Percentiles rank a stretch among this genome's conserved stretches.
Evolutionary conservation across 1,139 yeast genomes (phyloP).

Genomic region (Saccharomycopsis crataegensis): DNA sequence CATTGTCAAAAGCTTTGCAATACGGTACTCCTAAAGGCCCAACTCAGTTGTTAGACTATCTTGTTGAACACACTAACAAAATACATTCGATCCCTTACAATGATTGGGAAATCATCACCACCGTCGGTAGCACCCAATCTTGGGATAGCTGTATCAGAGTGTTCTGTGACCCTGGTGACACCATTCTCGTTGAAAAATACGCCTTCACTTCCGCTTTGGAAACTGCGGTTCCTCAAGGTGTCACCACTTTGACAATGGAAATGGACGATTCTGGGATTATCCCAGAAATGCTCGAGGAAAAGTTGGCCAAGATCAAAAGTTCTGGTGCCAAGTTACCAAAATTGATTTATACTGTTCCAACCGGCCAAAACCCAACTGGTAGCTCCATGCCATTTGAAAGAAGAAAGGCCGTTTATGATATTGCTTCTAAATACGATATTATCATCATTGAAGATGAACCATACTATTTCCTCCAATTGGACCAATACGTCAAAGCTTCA

Average conservation of each 20-base stretch:
- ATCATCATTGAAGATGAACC: conserved; percentile 91
- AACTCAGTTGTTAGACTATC: conserved; percentile 54
- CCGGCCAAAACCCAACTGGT: conserved; percentile 97
- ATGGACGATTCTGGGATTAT: conserved; percentile 77
- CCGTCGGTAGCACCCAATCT: conserved; percentile 80
- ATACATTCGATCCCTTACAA: conserved; percentile 54
- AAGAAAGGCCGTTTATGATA: conserved; percentile 59
- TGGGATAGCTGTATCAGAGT: conserved; percentile 85
- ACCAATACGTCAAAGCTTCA: conserved; percentile 39
- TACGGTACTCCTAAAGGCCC: conserved; percentile 84
- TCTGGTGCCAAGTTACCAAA: conserved; percentile 47
- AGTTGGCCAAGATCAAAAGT: neutral
- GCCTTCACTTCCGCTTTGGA: conserved; percentile 81
- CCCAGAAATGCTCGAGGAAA: conserved; percentile 56
- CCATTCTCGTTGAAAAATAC: conserved; percentile 74
- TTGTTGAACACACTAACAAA: conserved; percentile 68
- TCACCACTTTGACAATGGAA: conserved; percentile 60
- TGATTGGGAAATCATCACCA: conserved; percentile 58
- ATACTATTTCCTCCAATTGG: conserved; percentile 89
- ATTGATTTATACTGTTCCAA: conserved; percentile 76
- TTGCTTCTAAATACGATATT: conserved; percentile 79
- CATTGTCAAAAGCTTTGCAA: conserved; percentile 77
- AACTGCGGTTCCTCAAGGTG: conserved; percentile 68
- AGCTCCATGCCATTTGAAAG: conserved; percentile 66
- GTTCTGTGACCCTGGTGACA: conserved; percentile 70